Evolutionary conservation across 306 rosid species (phyloP).

Genomic region (Quercus agrifolia): DNA sequence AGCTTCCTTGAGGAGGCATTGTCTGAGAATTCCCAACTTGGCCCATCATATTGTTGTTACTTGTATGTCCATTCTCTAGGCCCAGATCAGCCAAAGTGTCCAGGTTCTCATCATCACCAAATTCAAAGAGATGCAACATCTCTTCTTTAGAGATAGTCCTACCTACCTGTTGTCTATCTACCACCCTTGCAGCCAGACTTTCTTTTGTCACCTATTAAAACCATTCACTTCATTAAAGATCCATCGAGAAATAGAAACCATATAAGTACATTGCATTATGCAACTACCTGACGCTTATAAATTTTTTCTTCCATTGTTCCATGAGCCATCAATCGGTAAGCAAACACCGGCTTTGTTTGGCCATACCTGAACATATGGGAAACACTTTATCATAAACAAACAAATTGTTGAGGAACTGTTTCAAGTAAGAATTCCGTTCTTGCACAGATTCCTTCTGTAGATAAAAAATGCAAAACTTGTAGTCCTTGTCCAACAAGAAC

Average conservation of each 20-base stretch:
- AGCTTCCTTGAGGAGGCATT: slow-evolving; percentile 66
- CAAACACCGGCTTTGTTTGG: slow-evolving; percentile 94
- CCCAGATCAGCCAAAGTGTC: slow-evolving; percentile 51
- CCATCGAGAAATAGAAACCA: slow-evolving; percentile 11
- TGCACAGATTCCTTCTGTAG: neutral
- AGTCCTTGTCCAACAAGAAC: slow-evolving; percentile 11
- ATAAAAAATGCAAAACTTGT: neutral
- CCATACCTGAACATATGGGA: slow-evolving; percentile 67
- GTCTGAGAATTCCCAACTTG: slow-evolving; percentile 41
- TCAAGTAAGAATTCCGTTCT: neutral
- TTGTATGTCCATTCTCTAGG: slow-evolving; percentile 39
- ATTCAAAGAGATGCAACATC: slow-evolving; percentile 95
- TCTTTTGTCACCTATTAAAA: slow-evolving; percentile 88
- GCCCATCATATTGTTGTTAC: slow-evolving; percentile 31
- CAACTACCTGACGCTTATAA: slow-evolving; percentile 91
- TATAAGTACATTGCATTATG: slow-evolving; percentile 16
- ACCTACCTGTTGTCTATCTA: slow-evolving; percentile 90
- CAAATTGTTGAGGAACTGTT: slow-evolving; percentile 1
- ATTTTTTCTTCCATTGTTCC: slow-evolving; percentile 99
- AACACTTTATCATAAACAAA: slow-evolving; percentile 10
- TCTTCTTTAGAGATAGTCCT: slow-evolving; percentile 95
- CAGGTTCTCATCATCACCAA: slow-evolving; percentile 91
- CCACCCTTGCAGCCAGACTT: slow-evolving; percentile 97
- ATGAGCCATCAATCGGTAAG: slow-evolving; percentile 93
- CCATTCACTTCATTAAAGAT: slow-evolving; percentile 24